Percentiles rank a stretch among this genome's conserved stretches.
These are phyloP conservation scores for Cucurbita moschata DNA, from an alignment of 306 rosid species.

Conservation along the genomic window DNA sequence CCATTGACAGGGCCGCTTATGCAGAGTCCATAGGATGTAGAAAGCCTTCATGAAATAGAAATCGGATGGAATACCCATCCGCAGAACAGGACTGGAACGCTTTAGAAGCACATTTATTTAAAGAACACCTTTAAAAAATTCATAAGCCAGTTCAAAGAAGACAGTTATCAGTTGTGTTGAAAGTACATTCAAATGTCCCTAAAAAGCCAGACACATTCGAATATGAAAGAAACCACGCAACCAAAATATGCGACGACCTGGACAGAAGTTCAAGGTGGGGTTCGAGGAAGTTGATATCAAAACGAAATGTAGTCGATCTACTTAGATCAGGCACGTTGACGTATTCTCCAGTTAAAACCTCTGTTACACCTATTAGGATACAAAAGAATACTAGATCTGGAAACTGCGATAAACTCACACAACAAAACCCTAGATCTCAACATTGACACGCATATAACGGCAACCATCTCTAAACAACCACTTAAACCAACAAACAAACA, in stretches of 20 bases:
- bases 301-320: neutral
- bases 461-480: neutral
- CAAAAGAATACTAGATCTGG: neutral
- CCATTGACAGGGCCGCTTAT: neutral
- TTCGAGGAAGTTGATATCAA: neutral
- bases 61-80: neutral
- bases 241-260: neutral
- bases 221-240: neutral
- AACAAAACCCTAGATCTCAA: neutral
- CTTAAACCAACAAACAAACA: neutral
- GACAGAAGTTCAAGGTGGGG: neutral
- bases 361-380: neutral
- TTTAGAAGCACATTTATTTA: neutral
- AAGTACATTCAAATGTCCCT: neutral
- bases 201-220: neutral
- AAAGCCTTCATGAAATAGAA: neutral
- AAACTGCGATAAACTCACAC: neutral
- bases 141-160: neutral
- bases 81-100: neutral
- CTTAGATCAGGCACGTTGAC: neutral
- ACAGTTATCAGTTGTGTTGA: neutral
- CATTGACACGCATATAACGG: neutral
- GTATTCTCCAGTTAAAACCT: neutral
- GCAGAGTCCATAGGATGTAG: neutral
- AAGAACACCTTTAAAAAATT: neutral